A percentile compares a stretch with the other conserved stretches of the same genome.
phyloP scores from a whole-genome alignment of 768 basidiomycete species.

The Rhodotorula diobovata region DNA sequence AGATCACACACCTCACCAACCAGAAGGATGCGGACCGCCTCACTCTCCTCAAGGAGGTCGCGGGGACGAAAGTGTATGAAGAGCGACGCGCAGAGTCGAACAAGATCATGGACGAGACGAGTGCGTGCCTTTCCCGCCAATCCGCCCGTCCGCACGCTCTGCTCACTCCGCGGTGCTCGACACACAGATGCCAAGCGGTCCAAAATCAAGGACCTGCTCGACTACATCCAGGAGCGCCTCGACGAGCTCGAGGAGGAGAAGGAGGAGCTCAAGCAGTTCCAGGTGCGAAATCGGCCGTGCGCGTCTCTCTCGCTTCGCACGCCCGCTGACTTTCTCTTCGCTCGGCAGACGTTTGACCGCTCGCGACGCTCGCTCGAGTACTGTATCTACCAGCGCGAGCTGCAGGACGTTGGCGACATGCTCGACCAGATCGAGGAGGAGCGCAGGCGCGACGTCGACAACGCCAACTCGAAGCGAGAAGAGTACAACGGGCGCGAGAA shows the following conservation, averaged over 20 bases:
- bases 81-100: slow-evolving; percentile 84
- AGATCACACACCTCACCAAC: slow-evolving; percentile 95
- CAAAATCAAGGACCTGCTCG: slow-evolving; percentile 84
- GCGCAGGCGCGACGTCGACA: slow-evolving; percentile 72
- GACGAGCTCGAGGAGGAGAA: slow-evolving; percentile 95
- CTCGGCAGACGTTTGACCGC: slow-evolving; percentile 63
- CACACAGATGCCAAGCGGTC: slow-evolving; percentile 69
- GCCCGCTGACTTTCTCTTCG: no score
- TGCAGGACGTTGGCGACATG: slow-evolving; percentile 79
- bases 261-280: slow-evolving; percentile 93
- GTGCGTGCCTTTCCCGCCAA: slow-evolving; percentile 36
- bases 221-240: slow-evolving; percentile 84
- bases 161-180: background rate
- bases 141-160: background rate
- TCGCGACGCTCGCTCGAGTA: slow-evolving; percentile 92
- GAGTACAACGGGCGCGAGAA: slow-evolving; percentile 79
- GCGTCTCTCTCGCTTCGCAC: background rate
- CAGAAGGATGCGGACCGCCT: slow-evolving; percentile 93
- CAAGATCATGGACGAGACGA: slow-evolving; percentile 93
- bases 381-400: slow-evolving; percentile 81
- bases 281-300: slow-evolving; percentile 51
- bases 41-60: slow-evolving; percentile 92
- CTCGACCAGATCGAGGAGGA: slow-evolving; percentile 62
- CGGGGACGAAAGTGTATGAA: slow-evolving; percentile 97
- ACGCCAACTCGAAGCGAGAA: slow-evolving; percentile 72